Base-by-base conservation (phyloP, 768 basidiomycete genomes). In the Mycena amicta region DNA sequence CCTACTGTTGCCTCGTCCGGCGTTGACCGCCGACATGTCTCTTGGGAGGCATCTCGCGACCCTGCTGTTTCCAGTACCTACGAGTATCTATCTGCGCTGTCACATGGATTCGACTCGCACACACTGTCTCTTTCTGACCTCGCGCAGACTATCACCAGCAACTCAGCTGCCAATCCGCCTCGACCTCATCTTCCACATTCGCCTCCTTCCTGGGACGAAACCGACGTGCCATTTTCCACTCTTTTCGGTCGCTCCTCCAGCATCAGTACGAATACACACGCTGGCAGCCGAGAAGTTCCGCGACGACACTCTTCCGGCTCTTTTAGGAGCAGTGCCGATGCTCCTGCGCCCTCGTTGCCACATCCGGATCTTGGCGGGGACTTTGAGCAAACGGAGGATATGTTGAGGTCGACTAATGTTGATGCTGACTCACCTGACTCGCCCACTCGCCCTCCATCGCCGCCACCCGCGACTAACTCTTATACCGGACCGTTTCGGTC, bases 401-500 rank as follows among this genome's bases (percentile, higher is more conserved):
- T 58, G 12, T 43, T 61, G 5, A 37, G 55, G 23, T 50, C 61
- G 4, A 29, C 64, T 2, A 57, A 20, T 49, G 23, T 41, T 37
- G 49, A 46, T 15, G 46, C 49, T 57, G 47, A 41, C 31, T 29
- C 52, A 20, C 37, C 45, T 43, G 41, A 37, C 15, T 18, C 52
- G 11, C 54, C 60, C 22, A 37, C 33, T 15, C 58, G 61, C 49
- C 40, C 66, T 45, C n/a, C 61, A 5, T 22, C 54, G 20, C 47
- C 62, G n/a, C 46, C 64, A 8, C 57, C 55, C 61, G 71, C 76
- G 0, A 69, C 73, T 13, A 66, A 72, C 2, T 79, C 77, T 61
- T 72, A 73, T 8, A 76, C 80, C 43, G 81, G 82, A 3, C 78
- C 79, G 1, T 82, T 82, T 70, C 68, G 80, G 26, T 78, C 78